Base-by-base conservation (phyloP, 176 grass and related monocot genomes). In the Avena atlantica region DNA sequence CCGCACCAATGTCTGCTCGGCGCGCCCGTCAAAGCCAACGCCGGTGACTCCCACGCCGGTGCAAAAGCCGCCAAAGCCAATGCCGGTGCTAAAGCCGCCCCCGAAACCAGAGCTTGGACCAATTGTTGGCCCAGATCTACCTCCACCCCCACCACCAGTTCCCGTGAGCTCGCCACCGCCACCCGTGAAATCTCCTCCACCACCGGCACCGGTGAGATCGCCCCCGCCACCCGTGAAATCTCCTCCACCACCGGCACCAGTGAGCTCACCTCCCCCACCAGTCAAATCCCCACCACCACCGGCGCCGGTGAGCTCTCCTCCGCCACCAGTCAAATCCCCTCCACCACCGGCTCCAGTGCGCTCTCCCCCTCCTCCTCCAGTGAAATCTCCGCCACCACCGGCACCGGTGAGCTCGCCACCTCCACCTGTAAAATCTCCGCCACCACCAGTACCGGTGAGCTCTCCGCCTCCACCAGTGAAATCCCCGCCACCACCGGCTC, bases 1-100 rank as follows among this genome's bases (percentile, higher is more conserved):
- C 48, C 78, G 78, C 17, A 87, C 51, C 0, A 86, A 91, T 74
- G 79, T 84, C 12, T 92, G 95, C 57, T 79, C 76, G 7, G 49
- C 81, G 1, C 13, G 68, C 14, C 17, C 29, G 16, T 6, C 64
- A 73, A 37, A 51, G 69, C 78, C 63, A 1, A 24, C 76, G 52
- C 73, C 72, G 23, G 70, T 57, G 16, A 14, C 79, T 52, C 69
- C 78, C 50, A 74, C 56, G 20, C 74, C 52, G 76, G 36, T 58
- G 61, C 52, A 4, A 20, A 67, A 82, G 25, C 69, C 78, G 13
- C 10, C 60, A 61, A 36, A 61, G 68, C 83, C 63, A 1, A 13
- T 56, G 44, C 74, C 73, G 66, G 36, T 47, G 59, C 23, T 19
- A 4, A 70, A 83, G n/a, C 71, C 59, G 40, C 15, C 59, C 12